These are phyloP conservation scores for Panaeolus papilionaceus DNA, from an alignment of 768 basidiomycete genomes.

Conservation along the genomic window DNA sequence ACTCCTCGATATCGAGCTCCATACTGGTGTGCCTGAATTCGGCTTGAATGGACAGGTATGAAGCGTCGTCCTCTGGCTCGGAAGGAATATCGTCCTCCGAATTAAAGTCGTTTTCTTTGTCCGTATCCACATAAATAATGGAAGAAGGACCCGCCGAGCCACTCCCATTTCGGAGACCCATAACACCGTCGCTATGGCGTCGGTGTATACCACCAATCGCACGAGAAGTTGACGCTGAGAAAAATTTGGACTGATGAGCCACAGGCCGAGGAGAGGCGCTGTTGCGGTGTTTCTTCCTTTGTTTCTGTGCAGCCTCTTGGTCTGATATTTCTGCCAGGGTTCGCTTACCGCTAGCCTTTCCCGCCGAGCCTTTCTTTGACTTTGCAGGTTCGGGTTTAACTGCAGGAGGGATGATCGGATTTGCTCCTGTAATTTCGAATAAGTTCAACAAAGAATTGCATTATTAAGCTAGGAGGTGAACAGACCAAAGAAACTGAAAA, in stretches of 20 bases:
- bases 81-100: slow-evolving; percentile 32
- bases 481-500: slow-evolving; percentile 72
- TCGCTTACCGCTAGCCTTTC: slow-evolving; percentile 77
- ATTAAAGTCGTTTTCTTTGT: slow-evolving; percentile 53
- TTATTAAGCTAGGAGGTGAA: slow-evolving; percentile 23
- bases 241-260: slow-evolving; percentile 48
- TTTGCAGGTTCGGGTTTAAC: slow-evolving; percentile 20
- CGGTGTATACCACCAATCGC: slow-evolving; percentile 22
- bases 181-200: slow-evolving; percentile 28
- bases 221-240: slow-evolving; percentile 25
- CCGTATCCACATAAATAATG: slow-evolving; percentile 24
- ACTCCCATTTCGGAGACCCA: not conserved
- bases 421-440: slow-evolving; percentile 39
- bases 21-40: slow-evolving; percentile 42
- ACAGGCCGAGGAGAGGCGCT: slow-evolving; percentile 27
- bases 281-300: slow-evolving; percentile 49
- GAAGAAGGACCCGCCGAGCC: slow-evolving; percentile 41
- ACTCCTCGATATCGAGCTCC: slow-evolving; percentile 45
- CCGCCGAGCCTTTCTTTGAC: slow-evolving; percentile 39
- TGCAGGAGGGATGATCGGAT: slow-evolving; percentile 44
- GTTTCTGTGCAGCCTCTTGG: slow-evolving; percentile 58
- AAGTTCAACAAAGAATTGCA: not conserved
- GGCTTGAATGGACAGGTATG: slow-evolving; percentile 42
- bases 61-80: slow-evolving; percentile 32
- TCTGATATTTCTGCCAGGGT: slow-evolving; percentile 77